Base-by-base conservation (phyloP, 352 stramenopile genomes). In the Globisporangium radiosum region DNA sequence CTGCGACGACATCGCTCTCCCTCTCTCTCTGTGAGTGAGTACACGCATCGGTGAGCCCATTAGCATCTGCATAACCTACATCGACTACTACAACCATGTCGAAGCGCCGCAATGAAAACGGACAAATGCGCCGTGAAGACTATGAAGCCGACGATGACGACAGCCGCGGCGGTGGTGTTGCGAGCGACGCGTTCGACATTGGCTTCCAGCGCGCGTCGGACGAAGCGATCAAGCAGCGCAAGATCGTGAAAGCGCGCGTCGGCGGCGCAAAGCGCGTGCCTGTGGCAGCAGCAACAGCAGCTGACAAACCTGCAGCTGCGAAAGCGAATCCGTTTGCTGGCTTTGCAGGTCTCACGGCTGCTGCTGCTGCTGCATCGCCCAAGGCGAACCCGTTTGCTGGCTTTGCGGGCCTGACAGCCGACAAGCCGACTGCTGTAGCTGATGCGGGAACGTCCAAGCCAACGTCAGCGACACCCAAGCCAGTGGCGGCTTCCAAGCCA, bases 41-140 rank as follows among this genome's bases (percentile, higher is more conserved):
- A 36, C 47, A 61, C 47, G 3, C 1, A 57, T 4, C 39, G 13
- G 49, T 3, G 25, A 33, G 25, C 25, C 3, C 25, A 33, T 2
- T 33, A 33, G 25, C 25, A 33, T 1, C 25, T 33, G 25, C 25
- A 33, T 33, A 33, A 33, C 25, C 25, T 33, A 3, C 25, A 33
- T 33, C 25, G 25, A 33, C 25, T 33, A 3, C 25, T 33, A 3
- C 8, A 33, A 69, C 43, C 57, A 90, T 92, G 81, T 77, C 79
- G 7, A 95, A 95, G 82, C 85, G 85, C 61, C 83, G 80, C 38
- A 95, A 77, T 63, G 85, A 93, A 66, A 88, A 89, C 61, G 81
- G 78, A 7, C 85, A 95, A 70, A 87, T 92, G 74, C 81, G 85
- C 63, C 83, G 84, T 40, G 85, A 95, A 63, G 83, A 95, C 43